Evolutionary conservation across 1,139 yeast genomes (phyloP).

Genomic region (Blastobotrys proliferans): DNA sequence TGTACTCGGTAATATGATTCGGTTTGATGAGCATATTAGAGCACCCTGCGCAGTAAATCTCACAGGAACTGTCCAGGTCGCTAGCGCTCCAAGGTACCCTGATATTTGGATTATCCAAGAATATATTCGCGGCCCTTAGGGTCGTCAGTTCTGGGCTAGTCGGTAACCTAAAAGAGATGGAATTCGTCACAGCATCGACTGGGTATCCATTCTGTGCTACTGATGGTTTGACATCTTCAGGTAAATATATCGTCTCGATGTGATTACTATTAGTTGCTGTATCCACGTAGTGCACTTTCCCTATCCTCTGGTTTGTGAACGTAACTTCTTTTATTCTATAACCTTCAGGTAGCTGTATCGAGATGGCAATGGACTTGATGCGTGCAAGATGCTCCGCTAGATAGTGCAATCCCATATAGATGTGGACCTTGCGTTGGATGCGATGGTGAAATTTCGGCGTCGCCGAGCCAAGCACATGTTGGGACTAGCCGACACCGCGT

Average conservation of each 20-base stretch:
- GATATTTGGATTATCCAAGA: slow-evolving; percentile 16
- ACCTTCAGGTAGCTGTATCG: slow-evolving; percentile 21
- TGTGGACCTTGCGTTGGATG: too few species aligned
- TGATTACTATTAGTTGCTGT: neutral
- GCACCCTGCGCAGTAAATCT: slow-evolving; percentile 16
- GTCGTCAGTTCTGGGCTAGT: slow-evolving; percentile 22
- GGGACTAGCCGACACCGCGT: too few species aligned
- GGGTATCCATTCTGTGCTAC: slow-evolving; percentile 17
- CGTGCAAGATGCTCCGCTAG: slow-evolving; percentile 35
- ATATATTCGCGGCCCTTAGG: neutral
- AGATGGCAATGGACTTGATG: slow-evolving; percentile 28
- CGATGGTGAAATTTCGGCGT: too few species aligned
- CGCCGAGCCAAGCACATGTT: too few species aligned
- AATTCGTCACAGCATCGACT: slow-evolving; percentile 11
- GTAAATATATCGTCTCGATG: slow-evolving; percentile 16
- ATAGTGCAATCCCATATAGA: too few species aligned
- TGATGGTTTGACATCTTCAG: slow-evolving; percentile 24
- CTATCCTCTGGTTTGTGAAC: slow-evolving; percentile 19
- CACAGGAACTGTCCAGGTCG: slow-evolving; percentile 6
- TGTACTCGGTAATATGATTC: slow-evolving; percentile 24
- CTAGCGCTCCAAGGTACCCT: slow-evolving; percentile 25
- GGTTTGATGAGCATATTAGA: slow-evolving; percentile 10
- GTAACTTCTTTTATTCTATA: slow-evolving; percentile 18
- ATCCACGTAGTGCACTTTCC: slow-evolving; percentile 16
- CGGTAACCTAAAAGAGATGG: slow-evolving; percentile 25